phyloP scores from a whole-genome alignment of 805 yeast species.

The Maudiozyma barnettii region DNA sequence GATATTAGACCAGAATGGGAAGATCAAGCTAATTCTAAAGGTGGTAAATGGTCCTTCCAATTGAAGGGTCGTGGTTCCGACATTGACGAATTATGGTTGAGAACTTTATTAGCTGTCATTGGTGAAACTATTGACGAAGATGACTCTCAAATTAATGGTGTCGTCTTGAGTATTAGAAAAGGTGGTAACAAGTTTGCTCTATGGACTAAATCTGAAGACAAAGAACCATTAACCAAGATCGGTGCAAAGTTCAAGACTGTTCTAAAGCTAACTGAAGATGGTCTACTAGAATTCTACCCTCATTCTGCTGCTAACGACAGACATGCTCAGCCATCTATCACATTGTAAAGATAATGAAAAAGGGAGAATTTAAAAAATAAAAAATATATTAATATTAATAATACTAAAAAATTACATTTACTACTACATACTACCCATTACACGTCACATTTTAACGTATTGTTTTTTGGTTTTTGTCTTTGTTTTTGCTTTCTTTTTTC shows the following conservation, averaged over 20 bases:
- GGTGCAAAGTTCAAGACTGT: constrained; percentile 85
- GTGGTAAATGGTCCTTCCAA: constrained; percentile 90
- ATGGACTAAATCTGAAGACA: constrained; percentile 81
- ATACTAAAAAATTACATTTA: neutral
- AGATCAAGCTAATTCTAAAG: constrained; percentile 74
- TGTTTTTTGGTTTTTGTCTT: neutral
- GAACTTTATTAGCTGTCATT: constrained; percentile 78
- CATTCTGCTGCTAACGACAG: constrained; percentile 28
- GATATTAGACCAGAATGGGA: constrained; percentile 99
- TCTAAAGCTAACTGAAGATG: constrained; percentile 62
- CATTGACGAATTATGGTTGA: constrained; percentile 86
- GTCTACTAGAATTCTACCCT: constrained; percentile 62
- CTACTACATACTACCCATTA: neutral
- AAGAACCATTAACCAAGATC: constrained; percentile 54
- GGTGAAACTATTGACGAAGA: constrained; percentile 90
- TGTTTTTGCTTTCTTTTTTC: neutral
- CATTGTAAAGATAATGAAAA: constrained; percentile 17
- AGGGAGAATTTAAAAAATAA: neutral
- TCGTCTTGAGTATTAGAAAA: constrained; percentile 81
- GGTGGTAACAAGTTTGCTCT: constrained; percentile 75
- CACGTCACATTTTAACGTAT: neutral
- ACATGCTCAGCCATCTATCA: constrained; percentile 27
- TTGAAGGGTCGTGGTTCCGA: constrained; percentile 53
- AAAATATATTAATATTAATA: neutral
- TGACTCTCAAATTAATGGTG: constrained; percentile 85